phyloP scores from a whole-genome alignment of 2,329 filamentous ascomycete species.

The Cytospora piceicola region DNA sequence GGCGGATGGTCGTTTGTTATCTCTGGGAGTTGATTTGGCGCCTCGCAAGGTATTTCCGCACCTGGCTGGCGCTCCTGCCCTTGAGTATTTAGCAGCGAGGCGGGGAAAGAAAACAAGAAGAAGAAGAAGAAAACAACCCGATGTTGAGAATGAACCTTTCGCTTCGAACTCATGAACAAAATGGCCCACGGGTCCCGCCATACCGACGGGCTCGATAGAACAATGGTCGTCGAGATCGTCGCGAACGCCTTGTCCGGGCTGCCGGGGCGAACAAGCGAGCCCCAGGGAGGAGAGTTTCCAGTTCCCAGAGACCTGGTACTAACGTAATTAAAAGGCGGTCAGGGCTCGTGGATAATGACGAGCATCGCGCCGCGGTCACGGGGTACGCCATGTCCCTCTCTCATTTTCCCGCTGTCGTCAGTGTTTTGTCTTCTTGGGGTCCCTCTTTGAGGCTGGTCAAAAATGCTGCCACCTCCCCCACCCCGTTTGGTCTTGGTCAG shows the following conservation, averaged over 20 bases:
- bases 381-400: constrained; percentile 1
- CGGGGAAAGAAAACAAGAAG: too few species aligned
- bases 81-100: not conserved
- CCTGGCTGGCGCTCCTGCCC: constrained; percentile 3
- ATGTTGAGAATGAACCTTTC: too few species aligned
- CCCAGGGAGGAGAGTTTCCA: constrained; percentile 3
- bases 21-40: not conserved
- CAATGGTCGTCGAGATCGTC: constrained; percentile 9
- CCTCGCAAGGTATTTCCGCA: not conserved
- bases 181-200: constrained; percentile 13
- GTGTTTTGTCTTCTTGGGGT: too few species aligned
- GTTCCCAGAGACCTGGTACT: constrained; percentile 6
- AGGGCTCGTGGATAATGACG: constrained; percentile 17
- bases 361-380: constrained; percentile 23
- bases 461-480: not conserved
- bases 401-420: not conserved
- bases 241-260: constrained; percentile 5
- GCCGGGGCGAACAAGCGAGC: not conserved
- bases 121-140: too few species aligned
- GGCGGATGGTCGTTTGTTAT: not conserved
- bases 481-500: too few species aligned
- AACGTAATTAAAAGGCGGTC: constrained; percentile 16
- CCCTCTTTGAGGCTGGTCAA: not conserved
- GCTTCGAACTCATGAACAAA: constrained; percentile 8
- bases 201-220: not conserved